phyloP scores from a whole-genome alignment of 1,139 yeast species.

The Yamadazyma taylorii region DNA sequence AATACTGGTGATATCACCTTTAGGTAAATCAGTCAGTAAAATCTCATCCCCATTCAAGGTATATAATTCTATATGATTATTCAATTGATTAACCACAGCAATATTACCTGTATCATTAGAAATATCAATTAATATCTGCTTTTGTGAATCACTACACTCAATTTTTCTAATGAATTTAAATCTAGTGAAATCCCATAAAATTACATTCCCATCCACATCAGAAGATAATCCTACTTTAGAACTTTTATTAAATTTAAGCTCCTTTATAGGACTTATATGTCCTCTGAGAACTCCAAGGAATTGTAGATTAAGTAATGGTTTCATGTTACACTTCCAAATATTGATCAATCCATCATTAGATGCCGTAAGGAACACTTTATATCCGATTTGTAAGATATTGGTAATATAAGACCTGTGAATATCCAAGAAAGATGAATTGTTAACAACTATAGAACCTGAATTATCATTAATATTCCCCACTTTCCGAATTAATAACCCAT shows the following conservation, averaged over 20 bases:
- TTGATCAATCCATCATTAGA: constrained; percentile 56
- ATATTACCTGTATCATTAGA: constrained; percentile 59
- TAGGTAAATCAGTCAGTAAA: constrained; percentile 19
- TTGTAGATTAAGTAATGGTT: constrained; percentile 33
- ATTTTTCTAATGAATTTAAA: constrained; percentile 49
- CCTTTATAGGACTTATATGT: constrained; percentile 45
- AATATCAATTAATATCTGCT: constrained; percentile 37
- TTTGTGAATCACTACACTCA: constrained; percentile 12
- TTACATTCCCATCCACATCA: constrained; percentile 50
- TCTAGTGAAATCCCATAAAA: constrained; percentile 60
- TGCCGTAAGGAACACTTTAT: constrained; percentile 49
- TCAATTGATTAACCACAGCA: constrained; percentile 29
- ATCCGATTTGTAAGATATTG: constrained; percentile 34
- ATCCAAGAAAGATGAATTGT: constrained; percentile 41
- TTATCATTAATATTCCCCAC: constrained; percentile 23
- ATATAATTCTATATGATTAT: constrained; percentile 33
- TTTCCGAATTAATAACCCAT: constrained; percentile 40
- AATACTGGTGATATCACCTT: constrained; percentile 21
- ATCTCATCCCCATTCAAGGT: constrained; percentile 58
- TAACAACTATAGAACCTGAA: constrained; percentile 41
- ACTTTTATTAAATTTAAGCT: constrained; percentile 47
- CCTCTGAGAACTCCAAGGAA: constrained; percentile 53
- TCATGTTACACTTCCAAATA: constrained; percentile 48
- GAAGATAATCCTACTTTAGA: constrained; percentile 53
- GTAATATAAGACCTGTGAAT: constrained; percentile 41